Percentiles rank a stretch among this genome's conserved stretches.
These are phyloP conservation scores for Coniferiporia weirii DNA, from an alignment of 1,284 basidiomycete species.

Conservation along the genomic window DNA sequence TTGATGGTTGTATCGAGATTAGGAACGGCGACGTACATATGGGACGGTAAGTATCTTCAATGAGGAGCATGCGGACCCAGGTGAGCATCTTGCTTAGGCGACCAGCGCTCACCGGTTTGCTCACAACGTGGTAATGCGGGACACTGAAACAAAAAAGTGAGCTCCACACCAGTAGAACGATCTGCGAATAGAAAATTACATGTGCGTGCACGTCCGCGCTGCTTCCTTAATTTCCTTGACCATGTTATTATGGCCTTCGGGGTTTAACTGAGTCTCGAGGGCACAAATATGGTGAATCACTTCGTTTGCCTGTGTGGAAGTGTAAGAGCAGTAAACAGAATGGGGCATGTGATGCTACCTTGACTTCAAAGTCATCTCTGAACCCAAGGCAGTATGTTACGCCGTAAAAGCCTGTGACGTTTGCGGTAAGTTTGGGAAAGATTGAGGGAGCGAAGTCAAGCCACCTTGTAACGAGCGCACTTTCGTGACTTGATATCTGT, in stretches of 20 bases:
- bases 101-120: constrained; percentile 32
- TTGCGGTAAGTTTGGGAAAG: background rate
- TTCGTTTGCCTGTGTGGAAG: constrained; percentile 24
- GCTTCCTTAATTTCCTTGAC: constrained; percentile 40
- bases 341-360: constrained; percentile 23
- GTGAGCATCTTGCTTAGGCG: constrained; percentile 33
- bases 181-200: constrained; percentile 32
- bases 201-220: constrained; percentile 46
- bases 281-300: constrained; percentile 45
- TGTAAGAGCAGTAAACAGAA: background rate
- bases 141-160: constrained; percentile 33
- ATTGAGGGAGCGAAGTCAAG: background rate
- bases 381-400: constrained; percentile 59
- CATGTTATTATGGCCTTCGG: constrained; percentile 27
- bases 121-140: constrained; percentile 55
- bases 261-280: constrained; percentile 39
- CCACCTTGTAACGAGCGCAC: constrained; percentile 47
- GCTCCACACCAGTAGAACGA: background rate
- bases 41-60: constrained; percentile 54
- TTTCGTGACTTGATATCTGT: constrained; percentile 50
- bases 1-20: background rate
- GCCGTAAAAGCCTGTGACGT: constrained; percentile 49
- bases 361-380: constrained; percentile 49
- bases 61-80: constrained; percentile 42
- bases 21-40: constrained; percentile 32